Conservation (phyloP, 345 rosid species). For the Dipteronia sinensis region DNA sequence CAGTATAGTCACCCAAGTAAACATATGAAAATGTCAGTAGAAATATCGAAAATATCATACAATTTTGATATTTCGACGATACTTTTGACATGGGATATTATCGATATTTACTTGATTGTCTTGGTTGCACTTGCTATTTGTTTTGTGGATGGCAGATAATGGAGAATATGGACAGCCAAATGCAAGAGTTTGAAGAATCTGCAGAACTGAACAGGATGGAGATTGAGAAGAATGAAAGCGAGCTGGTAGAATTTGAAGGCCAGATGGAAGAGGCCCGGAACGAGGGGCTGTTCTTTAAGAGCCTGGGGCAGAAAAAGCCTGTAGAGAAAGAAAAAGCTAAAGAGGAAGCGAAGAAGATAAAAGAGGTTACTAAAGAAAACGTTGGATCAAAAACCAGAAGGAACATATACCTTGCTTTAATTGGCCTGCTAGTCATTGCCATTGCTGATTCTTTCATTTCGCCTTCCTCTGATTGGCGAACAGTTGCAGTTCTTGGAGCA, state of each 20-base stretch:
- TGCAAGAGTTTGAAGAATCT: constrained; percentile 91
- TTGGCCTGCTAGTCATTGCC: constrained; percentile 44
- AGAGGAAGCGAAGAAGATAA: constrained; percentile 58
- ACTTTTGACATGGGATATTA: background rate
- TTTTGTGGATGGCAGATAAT: constrained; percentile 56
- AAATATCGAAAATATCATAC: background rate
- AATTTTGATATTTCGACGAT: background rate
- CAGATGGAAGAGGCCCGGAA: constrained; percentile 70
- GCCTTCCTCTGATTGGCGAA: constrained; percentile 73
- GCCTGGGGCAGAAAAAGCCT: constrained; percentile 54
- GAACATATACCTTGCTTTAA: constrained; percentile 69
- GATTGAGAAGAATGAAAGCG: constrained; percentile 64
- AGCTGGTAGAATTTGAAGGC: constrained; percentile 67
- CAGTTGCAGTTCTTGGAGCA: constrained; percentile 83
- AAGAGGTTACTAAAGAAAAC: constrained; percentile 49
- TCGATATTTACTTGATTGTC: background rate
- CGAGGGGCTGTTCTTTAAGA: constrained; percentile 88
- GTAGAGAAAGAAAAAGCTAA: constrained; percentile 56
- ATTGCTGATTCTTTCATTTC: constrained; percentile 66
- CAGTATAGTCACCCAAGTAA: constrained; percentile 19
- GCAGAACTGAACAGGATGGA: constrained; percentile 59
- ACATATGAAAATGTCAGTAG: background rate
- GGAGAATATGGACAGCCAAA: constrained; percentile 77
- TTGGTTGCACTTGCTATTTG: constrained; percentile 18
- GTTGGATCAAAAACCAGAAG: constrained; percentile 64